A percentile compares a stretch with the other conserved stretches of the same genome.
Evolutionary conservation across 176 grass and related monocot genomes (phyloP).

Genomic region (Carex parvula): DNA sequence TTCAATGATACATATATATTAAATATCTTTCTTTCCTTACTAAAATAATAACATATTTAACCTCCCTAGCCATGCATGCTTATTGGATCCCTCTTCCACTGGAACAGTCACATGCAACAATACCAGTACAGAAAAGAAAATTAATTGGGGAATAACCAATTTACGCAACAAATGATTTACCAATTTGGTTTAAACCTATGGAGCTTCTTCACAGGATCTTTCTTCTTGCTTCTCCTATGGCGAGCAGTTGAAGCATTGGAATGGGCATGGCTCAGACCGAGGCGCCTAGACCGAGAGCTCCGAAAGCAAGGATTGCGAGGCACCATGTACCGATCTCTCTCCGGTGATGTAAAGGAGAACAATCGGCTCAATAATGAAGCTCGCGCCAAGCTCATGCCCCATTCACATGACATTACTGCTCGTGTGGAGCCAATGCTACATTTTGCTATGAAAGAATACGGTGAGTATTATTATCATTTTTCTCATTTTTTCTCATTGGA

Average conservation of each 20-base stretch:
- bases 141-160: background rate
- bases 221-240: constrained; percentile 6
- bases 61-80: too few species aligned
- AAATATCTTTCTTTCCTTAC: background rate
- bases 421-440: constrained; percentile 10
- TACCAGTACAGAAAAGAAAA: background rate
- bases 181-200: background rate
- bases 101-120: background rate
- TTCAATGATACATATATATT: background rate
- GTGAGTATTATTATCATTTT: background rate
- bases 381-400: background rate
- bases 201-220: background rate
- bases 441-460: background rate
- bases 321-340: background rate
- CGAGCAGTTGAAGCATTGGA: background rate
- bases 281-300: background rate
- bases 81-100: too few species aligned
- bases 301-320: background rate
- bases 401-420: constrained; percentile 7
- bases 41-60: background rate
- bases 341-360: constrained; percentile 15
- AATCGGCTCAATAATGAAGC: constrained; percentile 10
- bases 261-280: constrained; percentile 15
- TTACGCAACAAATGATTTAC: background rate
- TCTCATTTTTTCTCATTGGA: too few species aligned